phyloP scores from a whole-genome alignment of 2,329 filamentous ascomycete species.

The Chaetomiaceae sp. region DNA sequence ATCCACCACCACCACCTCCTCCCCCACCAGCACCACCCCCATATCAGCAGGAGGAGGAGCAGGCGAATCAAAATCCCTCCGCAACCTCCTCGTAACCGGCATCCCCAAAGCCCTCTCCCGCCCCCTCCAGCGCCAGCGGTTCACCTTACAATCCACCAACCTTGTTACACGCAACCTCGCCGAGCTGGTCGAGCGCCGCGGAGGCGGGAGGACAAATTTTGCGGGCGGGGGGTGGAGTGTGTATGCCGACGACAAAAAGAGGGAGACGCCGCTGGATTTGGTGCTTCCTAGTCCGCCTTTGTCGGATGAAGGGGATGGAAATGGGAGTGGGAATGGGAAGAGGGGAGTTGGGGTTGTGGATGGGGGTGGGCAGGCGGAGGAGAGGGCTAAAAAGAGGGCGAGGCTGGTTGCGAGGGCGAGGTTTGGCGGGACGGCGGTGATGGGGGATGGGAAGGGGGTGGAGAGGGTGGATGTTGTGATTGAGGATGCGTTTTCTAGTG shows the following conservation, averaged over 20 bases:
- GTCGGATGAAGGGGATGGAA: conserved; percentile 19
- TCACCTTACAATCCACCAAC: conserved; percentile 62
- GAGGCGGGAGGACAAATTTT: conserved; percentile 64
- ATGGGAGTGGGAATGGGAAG: conserved; percentile 26
- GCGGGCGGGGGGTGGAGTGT: conserved; percentile 76
- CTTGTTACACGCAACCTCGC: conserved; percentile 67
- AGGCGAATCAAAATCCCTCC: conserved; percentile 59
- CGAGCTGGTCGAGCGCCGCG: conserved; percentile 64
- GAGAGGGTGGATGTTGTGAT: conserved; percentile 58
- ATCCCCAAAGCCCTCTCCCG: conserved; percentile 78
- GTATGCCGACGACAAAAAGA: conserved; percentile 61
- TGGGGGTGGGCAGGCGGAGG: conserved; percentile 28
- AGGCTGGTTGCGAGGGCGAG: conserved; percentile 60
- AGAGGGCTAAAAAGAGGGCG: conserved; percentile 50
- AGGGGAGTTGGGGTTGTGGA: conserved; percentile 12
- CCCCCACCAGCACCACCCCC: conserved; percentile 28
- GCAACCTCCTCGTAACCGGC: conserved; percentile 68
- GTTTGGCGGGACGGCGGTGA: conserved; percentile 60
- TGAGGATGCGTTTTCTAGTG: conserved; percentile 51
- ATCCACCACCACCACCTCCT: conserved; percentile 29
- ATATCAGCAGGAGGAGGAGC: conserved; percentile 15
- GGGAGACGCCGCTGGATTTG: conserved; percentile 49
- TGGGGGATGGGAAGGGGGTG: conserved; percentile 56
- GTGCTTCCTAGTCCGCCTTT: conserved; percentile 44
- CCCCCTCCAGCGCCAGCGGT: conserved; percentile 66